phyloP scores from a whole-genome alignment of 2,329 filamentous ascomycete genomes.

The Cercospora sesami region DNA sequence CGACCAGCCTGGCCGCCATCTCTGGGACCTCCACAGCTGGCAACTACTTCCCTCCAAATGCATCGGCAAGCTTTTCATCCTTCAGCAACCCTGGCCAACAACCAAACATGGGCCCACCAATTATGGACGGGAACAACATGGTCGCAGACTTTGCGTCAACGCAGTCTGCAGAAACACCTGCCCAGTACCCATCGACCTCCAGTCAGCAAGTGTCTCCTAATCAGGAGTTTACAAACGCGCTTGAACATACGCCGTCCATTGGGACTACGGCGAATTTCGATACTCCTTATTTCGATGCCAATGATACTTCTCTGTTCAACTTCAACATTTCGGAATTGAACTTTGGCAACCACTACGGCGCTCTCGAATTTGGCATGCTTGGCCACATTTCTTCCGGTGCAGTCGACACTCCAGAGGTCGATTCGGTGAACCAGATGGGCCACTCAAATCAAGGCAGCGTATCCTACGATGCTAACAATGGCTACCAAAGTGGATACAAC shows the following conservation, averaged over 20 bases:
- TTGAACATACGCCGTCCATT: constrained; percentile 46
- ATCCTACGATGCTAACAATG: constrained; percentile 34
- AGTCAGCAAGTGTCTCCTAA: constrained; percentile 52
- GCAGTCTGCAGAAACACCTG: constrained; percentile 60
- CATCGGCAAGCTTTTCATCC: constrained; percentile 44
- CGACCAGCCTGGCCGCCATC: constrained; percentile 26
- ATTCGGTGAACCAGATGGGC: constrained; percentile 36
- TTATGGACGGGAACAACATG: constrained; percentile 43
- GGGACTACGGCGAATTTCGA: constrained; percentile 50
- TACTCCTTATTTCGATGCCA: constrained; percentile 75
- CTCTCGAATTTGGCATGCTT: constrained; percentile 92
- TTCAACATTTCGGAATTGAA: constrained; percentile 92
- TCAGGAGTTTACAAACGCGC: constrained; percentile 50
- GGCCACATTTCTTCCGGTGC: constrained; percentile 93
- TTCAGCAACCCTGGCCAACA: constrained; percentile 35
- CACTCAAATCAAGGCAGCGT: constrained; percentile 33
- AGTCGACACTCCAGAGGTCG: constrained; percentile 39
- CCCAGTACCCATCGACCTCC: constrained; percentile 65
- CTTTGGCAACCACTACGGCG: constrained; percentile 94
- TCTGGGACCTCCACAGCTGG: constrained; percentile 22
- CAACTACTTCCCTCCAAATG: constrained; percentile 47
- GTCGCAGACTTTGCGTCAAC: constrained; percentile 61
- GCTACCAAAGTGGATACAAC: constrained; percentile 27
- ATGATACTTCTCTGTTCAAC: constrained; percentile 89
- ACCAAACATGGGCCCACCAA: constrained; percentile 44